Conservation (phyloP, 2,329 filamentous ascomycete species). For the Nigrograna mackinnonii region DNA sequence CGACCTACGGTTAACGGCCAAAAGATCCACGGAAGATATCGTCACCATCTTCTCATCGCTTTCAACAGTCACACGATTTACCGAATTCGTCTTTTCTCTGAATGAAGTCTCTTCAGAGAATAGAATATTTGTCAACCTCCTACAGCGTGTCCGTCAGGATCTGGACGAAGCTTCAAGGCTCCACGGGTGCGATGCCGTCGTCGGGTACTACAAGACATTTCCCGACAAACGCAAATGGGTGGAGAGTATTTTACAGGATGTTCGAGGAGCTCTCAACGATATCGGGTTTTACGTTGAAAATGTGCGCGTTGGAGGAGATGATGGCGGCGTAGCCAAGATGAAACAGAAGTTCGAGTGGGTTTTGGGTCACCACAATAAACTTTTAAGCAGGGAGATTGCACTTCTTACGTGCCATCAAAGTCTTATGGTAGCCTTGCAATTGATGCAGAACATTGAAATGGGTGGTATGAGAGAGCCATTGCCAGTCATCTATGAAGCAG, state of each 20-base stretch:
- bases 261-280: conserved; percentile 27
- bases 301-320: conserved; percentile 22
- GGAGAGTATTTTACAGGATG: conserved; percentile 23
- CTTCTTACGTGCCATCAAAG: conserved; percentile 29
- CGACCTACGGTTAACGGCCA: conserved; percentile 1
- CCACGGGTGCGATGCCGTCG: conserved; percentile 17
- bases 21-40: conserved; percentile 10
- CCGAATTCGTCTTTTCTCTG: conserved; percentile 24
- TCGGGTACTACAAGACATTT: conserved; percentile 22
- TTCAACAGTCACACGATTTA: conserved; percentile 28
- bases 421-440: conserved; percentile 26
- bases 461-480: conserved; percentile 10
- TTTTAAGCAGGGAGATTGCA: conserved; percentile 19
- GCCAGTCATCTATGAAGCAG: conserved; percentile 21
- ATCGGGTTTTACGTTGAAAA: conserved; percentile 32
- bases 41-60: conserved; percentile 19
- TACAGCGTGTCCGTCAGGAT: conserved; percentile 13
- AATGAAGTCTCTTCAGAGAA: conserved; percentile 26
- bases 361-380: conserved; percentile 28
- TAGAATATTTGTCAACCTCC: conserved; percentile 20
- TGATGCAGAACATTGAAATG: conserved; percentile 30
- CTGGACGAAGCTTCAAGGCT: conserved; percentile 30
- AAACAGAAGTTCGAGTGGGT: conserved; percentile 34
- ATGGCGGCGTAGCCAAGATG: conserved; percentile 19
- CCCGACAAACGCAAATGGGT: conserved; percentile 28